Conservation (phyloP, 2,329 filamentous ascomycete species). For the Alternaria incomplexa region DNA sequence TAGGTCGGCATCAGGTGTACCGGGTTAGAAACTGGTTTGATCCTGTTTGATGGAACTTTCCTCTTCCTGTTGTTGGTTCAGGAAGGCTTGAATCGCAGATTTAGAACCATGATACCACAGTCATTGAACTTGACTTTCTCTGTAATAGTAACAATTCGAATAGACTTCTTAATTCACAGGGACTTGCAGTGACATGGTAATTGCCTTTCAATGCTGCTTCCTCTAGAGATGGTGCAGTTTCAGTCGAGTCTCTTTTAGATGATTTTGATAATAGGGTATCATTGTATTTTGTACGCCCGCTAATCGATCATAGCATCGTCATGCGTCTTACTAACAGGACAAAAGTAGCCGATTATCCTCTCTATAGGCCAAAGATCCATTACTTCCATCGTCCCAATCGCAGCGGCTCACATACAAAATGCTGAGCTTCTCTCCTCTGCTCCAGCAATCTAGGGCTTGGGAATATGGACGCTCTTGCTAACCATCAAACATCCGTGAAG, state of each 20-base stretch:
- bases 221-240: background rate
- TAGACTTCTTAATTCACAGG: background rate
- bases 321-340: background rate
- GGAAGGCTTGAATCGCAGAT: background rate
- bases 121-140: slow-evolving; percentile 6
- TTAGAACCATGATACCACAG: slow-evolving; percentile 11
- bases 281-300: slow-evolving; percentile 9
- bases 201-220: background rate
- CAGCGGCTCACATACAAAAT: background rate
- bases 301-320: slow-evolving; percentile 10
- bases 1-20: background rate
- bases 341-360: background rate
- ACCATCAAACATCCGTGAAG: slow-evolving; percentile 94
- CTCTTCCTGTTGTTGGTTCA: background rate
- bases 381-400: background rate
- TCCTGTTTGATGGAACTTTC: background rate
- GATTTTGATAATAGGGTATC: slow-evolving; percentile 14
- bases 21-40: background rate
- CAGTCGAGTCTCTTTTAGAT: background rate
- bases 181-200: background rate
- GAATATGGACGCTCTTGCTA: slow-evolving; percentile 92
- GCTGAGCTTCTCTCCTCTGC: background rate
- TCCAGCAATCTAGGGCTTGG: slow-evolving; percentile 69
- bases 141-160: background rate
- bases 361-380: background rate